Evolutionary conservation across 2,329 filamentous ascomycete species (phyloP).

Genomic region (Fusarium graminum): DNA sequence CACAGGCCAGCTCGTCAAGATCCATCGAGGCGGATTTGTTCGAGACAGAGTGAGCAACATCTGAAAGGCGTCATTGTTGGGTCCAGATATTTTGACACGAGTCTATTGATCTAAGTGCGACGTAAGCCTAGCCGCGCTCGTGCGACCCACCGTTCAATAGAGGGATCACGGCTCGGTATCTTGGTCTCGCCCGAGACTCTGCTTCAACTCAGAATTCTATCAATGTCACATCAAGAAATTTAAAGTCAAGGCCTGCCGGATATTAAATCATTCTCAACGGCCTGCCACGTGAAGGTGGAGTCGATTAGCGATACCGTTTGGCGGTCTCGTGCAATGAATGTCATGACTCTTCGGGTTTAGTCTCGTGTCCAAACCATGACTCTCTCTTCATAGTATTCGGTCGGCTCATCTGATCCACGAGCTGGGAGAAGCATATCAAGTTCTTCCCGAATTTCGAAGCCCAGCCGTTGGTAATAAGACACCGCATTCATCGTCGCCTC

Average conservation of each 20-base stretch:
- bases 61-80: constrained; percentile 41
- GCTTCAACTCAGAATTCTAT: constrained; percentile 31
- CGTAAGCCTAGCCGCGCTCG: constrained; percentile 7
- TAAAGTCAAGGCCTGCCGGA: constrained; percentile 8
- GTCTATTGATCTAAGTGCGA: constrained; percentile 14
- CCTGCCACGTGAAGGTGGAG: constrained; percentile 48
- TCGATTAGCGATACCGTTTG: constrained; percentile 33
- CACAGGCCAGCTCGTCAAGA: constrained; percentile 44
- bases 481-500: constrained; percentile 57
- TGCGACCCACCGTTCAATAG: neutral
- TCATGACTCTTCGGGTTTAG: constrained; percentile 3
- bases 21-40: constrained; percentile 26
- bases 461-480: constrained; percentile 55
- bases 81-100: constrained; percentile 24
- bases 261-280: constrained; percentile 1
- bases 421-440: constrained; percentile 55
- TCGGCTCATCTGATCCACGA: constrained; percentile 47
- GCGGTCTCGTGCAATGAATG: constrained; percentile 5
- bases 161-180: constrained; percentile 1
- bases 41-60: constrained; percentile 10
- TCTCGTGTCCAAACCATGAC: constrained; percentile 52
- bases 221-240: constrained; percentile 24
- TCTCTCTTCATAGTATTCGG: constrained; percentile 53
- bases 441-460: constrained; percentile 51
- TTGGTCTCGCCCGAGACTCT: constrained; percentile 2